Evolutionary conservation across 179 eudicot species (phyloP).

Genomic region (Heliamphora pulchella): DNA sequence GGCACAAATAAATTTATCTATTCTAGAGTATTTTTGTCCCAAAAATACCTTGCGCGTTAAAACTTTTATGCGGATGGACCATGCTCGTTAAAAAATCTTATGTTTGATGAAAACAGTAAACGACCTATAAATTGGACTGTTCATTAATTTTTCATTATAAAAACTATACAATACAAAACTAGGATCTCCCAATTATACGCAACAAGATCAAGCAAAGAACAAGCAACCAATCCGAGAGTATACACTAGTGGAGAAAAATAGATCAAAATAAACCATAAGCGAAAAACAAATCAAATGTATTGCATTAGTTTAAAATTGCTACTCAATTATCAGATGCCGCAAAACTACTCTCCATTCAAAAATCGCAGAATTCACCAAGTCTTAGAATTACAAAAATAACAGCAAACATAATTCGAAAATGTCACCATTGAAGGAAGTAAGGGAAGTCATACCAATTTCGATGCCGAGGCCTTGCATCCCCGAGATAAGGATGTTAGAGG

Average conservation of each 20-base stretch:
- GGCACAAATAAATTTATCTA: too few relatives aligned
- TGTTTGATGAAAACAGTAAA: too few relatives aligned
- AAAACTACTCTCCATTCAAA: neutral
- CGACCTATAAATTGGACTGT: too few relatives aligned
- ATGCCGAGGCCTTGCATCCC: constrained; percentile 94
- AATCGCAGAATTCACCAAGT: neutral
- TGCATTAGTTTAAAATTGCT: neutral
- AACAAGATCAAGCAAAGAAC: neutral
- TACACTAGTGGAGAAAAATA: neutral
- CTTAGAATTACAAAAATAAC: neutral
- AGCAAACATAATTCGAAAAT: neutral
- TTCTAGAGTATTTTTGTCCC: too few relatives aligned
- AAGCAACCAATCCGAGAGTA: neutral
- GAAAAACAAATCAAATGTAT: neutral
- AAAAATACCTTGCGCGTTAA: too few relatives aligned
- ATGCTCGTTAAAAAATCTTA: too few relatives aligned
- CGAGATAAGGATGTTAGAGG: constrained; percentile 68
- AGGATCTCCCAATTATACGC: neutral
- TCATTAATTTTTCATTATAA: too few relatives aligned
- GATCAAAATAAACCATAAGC: neutral
- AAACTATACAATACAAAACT: neutral
- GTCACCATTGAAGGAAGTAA: neutral
- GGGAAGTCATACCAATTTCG: constrained; percentile 56
- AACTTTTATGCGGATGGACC: too few relatives aligned
- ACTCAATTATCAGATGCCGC: neutral